A percentile compares a stretch with the other conserved stretches of the same genome.
Conservation (phyloP, 768 basidiomycete species). For the Neoboletus subvelutipes region DNA sequence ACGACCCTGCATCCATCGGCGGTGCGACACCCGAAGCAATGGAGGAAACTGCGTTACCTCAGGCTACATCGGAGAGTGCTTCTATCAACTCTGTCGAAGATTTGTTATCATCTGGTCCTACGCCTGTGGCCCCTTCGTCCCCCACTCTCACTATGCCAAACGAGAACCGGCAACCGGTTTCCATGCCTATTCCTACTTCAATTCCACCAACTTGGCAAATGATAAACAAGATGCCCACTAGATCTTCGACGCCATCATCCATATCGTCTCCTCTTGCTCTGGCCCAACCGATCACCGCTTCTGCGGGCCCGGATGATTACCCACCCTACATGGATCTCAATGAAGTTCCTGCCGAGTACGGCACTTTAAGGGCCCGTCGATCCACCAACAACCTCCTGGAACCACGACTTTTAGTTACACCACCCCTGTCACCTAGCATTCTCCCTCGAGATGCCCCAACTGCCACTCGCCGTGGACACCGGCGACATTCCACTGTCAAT, state of each 20-base stretch:
- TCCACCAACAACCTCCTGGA: constrained; percentile 64
- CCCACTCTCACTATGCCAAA: constrained; percentile 29
- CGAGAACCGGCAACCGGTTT: constrained; percentile 27
- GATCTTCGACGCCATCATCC: constrained; percentile 87
- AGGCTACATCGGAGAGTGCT: constrained; percentile 11
- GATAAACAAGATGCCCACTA: constrained; percentile 54
- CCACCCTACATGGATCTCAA: constrained; percentile 69
- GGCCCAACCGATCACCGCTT: constrained; percentile 79
- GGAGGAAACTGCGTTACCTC: constrained; percentile 19
- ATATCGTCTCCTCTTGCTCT: constrained; percentile 85
- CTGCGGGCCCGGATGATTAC: constrained; percentile 55
- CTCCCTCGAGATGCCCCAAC: constrained; percentile 51
- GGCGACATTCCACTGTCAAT: constrained; percentile 73
- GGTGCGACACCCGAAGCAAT: constrained; percentile 21
- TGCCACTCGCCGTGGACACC: constrained; percentile 54
- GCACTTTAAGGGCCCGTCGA: constrained; percentile 60
- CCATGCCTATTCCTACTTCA: constrained; percentile 42
- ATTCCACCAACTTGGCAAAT: constrained; percentile 45
- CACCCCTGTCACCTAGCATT: constrained; percentile 63
- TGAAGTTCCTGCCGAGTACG: constrained; percentile 39
- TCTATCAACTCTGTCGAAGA: constrained; percentile 27
- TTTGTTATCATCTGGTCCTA: constrained; percentile 55
- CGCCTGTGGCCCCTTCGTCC: constrained; percentile 61
- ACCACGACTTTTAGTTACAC: constrained; percentile 67
- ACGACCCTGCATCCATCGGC: constrained; percentile 38